Percentiles rank a stretch among this genome's conserved stretches.
Conservation (phyloP, 2,329 filamentous ascomycete species). For the Botrytis fabae region DNA sequence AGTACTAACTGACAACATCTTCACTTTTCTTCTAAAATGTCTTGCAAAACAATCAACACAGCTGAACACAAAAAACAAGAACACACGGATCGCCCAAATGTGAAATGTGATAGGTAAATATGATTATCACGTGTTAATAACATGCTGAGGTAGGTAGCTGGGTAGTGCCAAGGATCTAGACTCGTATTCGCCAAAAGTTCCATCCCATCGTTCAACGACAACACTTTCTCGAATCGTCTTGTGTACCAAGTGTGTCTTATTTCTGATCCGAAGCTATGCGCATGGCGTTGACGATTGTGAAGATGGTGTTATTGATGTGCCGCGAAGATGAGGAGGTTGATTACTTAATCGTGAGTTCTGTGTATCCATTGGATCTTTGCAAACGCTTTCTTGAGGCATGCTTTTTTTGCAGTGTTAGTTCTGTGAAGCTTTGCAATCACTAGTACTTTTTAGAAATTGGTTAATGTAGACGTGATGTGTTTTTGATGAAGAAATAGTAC, state of each 20-base stretch:
- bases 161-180: not conserved
- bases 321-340: not conserved
- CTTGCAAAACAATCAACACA: not conserved
- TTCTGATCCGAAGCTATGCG: no score
- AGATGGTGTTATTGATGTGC: not conserved
- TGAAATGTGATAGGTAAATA: not conserved
- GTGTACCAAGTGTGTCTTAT: no score
- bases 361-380: not conserved
- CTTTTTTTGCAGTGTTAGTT: not conserved
- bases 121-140: not conserved
- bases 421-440: accelerated
- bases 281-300: no score
- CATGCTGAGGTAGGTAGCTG: not conserved
- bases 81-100: not conserved
- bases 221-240: not conserved
- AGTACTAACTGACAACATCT: not conserved
- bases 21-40: not conserved
- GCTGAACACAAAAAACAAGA: not conserved
- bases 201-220: not conserved
- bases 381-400: not conserved
- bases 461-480: not conserved
- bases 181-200: not conserved
- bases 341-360: not conserved
- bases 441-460: accelerated
- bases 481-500: not conserved